A percentile compares a stretch with the other conserved stretches of the same genome.
Conservation (phyloP, 2,329 filamentous ascomycete species). For the Hymenoscyphus albidus region DNA sequence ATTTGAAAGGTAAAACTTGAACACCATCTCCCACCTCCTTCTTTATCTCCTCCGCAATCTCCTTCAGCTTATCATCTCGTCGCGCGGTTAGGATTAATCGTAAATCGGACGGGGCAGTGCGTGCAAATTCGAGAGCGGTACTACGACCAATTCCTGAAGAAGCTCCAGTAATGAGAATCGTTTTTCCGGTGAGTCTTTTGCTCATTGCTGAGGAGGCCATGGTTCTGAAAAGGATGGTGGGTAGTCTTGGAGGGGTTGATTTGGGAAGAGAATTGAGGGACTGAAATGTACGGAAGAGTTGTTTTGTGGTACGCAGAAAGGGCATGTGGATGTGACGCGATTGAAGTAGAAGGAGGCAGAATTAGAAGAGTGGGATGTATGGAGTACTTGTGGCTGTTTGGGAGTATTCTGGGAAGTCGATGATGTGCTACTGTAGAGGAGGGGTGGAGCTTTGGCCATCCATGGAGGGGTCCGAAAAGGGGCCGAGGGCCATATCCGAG, state of each 20-base stretch:
- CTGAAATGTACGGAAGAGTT: neutral
- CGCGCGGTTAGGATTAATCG: slow-evolving; percentile 88
- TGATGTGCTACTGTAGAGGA: neutral
- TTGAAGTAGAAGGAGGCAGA: neutral
- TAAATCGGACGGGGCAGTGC: slow-evolving; percentile 73
- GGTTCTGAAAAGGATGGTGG: slow-evolving; percentile 34
- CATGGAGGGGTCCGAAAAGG: neutral
- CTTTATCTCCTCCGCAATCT: slow-evolving; percentile 72
- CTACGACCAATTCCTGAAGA: slow-evolving; percentile 85
- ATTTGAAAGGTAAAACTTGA: slow-evolving; percentile 74
- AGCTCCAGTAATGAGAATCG: slow-evolving; percentile 84
- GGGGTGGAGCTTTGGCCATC: neutral
- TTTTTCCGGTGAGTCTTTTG: slow-evolving; percentile 90
- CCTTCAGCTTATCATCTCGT: slow-evolving; percentile 70
- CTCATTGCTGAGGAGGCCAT: slow-evolving; percentile 65
- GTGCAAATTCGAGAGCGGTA: slow-evolving; percentile 87
- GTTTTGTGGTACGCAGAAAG: neutral
- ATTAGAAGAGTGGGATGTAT: slow-evolving; percentile 3
- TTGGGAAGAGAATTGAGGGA: neutral
- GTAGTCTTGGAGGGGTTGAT: neutral
- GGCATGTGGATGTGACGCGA: neutral
- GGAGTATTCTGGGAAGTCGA: neutral
- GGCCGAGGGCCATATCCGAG: neutral
- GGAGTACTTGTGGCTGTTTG: neutral
- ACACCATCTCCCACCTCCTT: slow-evolving; percentile 75